phyloP scores from a whole-genome alignment of 2,329 filamentous ascomycete genomes.

The Amauroascus niger region DNA sequence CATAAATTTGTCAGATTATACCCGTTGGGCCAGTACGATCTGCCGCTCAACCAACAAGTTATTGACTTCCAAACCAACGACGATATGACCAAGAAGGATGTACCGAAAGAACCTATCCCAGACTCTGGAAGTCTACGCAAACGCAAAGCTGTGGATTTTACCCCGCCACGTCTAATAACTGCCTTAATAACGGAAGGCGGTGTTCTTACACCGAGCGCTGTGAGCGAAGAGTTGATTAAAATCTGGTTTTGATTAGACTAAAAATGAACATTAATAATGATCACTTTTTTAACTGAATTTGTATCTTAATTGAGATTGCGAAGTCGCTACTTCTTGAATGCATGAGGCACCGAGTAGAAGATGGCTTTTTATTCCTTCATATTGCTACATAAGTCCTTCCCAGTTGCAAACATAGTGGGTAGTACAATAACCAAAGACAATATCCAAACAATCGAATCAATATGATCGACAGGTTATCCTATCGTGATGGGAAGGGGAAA shows the following conservation, averaged over 20 bases:
- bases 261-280: not conserved
- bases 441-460: too few species aligned
- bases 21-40: constrained; percentile 68
- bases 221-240: constrained; percentile 59
- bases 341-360: too few species aligned
- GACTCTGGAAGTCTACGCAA: constrained; percentile 5
- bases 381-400: too few species aligned
- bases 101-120: not conserved
- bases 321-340: too few species aligned
- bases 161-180: constrained; percentile 52
- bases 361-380: too few species aligned
- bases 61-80: constrained; percentile 59
- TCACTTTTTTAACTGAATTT: not conserved
- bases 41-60: constrained; percentile 69
- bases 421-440: too few species aligned
- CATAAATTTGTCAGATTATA: constrained; percentile 93
- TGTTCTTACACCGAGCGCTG: constrained; percentile 53
- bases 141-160: constrained; percentile 37
- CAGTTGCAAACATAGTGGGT: too few species aligned
- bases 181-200: constrained; percentile 57
- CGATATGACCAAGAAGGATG: constrained; percentile 24
- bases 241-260: constrained; percentile 41
- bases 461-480: too few species aligned
- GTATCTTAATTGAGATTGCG: not conserved
- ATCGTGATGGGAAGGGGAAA: too few species aligned